phyloP scores from a whole-genome alignment of 108 stramenopile genomes.

The Nannochloropsis gaditana region DNA sequence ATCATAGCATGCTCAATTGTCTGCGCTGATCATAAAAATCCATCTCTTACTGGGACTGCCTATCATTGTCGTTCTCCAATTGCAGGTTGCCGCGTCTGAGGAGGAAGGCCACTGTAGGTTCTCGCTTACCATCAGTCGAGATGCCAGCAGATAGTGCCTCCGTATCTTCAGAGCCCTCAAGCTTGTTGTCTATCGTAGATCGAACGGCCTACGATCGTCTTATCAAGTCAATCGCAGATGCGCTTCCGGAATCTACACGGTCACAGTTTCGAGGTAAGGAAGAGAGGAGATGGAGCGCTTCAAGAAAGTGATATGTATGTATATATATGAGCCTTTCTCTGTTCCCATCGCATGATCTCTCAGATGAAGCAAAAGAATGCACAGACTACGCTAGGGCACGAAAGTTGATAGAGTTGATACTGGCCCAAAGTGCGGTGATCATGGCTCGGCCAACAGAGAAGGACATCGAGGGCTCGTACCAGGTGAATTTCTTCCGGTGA shows the following conservation, averaged over 20 bases:
- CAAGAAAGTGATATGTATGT: too few species aligned
- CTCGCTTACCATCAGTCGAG: not conserved
- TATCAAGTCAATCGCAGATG: conserved; percentile 15
- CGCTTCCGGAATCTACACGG: not conserved
- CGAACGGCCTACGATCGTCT: not conserved
- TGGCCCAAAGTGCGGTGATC: not conserved
- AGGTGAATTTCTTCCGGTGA: not conserved
- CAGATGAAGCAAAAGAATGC: not conserved
- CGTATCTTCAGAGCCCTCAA: conserved; percentile 11
- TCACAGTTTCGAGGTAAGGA: not conserved
- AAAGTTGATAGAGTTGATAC: conserved; percentile 3
- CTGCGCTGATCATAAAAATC: too few species aligned
- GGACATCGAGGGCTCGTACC: not conserved
- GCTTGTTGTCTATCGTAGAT: conserved; percentile 1
- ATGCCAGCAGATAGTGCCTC: not conserved
- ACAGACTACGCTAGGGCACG: conserved; percentile 14
- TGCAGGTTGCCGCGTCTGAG: too few species aligned
- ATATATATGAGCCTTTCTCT: too few species aligned
- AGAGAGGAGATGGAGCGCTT: not conserved
- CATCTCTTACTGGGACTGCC: too few species aligned
- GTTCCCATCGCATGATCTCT: too few species aligned
- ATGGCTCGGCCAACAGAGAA: conserved; percentile 19
- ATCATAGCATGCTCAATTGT: too few species aligned
- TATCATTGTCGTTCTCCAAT: too few species aligned
- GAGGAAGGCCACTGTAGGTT: too few species aligned